These are phyloP conservation scores for Apiospora sp. DNA, from an alignment of 2,329 filamentous ascomycete species.

Conservation along the genomic window DNA sequence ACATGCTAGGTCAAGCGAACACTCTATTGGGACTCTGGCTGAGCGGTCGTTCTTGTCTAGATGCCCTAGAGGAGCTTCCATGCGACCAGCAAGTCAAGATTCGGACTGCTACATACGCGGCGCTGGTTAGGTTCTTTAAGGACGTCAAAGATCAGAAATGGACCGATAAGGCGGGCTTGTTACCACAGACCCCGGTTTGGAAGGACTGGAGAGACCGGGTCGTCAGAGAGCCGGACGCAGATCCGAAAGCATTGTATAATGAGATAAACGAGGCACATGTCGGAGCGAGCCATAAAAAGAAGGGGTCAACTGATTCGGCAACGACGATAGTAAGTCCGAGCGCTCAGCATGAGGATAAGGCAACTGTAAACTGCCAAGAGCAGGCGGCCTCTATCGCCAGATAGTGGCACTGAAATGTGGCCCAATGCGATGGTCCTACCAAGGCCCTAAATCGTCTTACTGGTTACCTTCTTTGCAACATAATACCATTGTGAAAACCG, in stretches of 20 bases:
- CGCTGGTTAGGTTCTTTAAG: no score
- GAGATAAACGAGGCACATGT: background rate
- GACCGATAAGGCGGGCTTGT: background rate
- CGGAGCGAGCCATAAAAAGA: background rate
- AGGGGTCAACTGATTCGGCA: background rate
- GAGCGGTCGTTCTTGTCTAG: background rate
- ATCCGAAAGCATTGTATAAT: slow-evolving; percentile 10
- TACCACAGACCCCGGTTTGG: slow-evolving; percentile 4
- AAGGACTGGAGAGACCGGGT: slow-evolving; percentile 18
- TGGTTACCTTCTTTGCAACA: no score
- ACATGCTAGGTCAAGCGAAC: slow-evolving; percentile 1
- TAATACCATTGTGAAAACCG: no score
- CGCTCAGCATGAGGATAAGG: background rate
- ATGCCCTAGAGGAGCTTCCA: no score
- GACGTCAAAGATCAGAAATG: background rate
- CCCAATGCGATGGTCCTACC: no score
- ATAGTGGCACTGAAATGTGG: no score
- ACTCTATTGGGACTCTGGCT: background rate
- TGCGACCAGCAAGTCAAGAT: no score
- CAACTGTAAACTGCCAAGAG: background rate
- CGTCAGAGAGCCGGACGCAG: background rate
- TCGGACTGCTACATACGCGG: no score
- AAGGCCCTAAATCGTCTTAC: no score
- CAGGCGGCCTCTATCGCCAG: background rate
- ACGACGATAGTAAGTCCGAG: background rate